Evolutionary conservation across 1,284 basidiomycete species (phyloP), one percentile per base, ranked within the genome.

Genomic region (Apiotrichum siamense): DNA sequence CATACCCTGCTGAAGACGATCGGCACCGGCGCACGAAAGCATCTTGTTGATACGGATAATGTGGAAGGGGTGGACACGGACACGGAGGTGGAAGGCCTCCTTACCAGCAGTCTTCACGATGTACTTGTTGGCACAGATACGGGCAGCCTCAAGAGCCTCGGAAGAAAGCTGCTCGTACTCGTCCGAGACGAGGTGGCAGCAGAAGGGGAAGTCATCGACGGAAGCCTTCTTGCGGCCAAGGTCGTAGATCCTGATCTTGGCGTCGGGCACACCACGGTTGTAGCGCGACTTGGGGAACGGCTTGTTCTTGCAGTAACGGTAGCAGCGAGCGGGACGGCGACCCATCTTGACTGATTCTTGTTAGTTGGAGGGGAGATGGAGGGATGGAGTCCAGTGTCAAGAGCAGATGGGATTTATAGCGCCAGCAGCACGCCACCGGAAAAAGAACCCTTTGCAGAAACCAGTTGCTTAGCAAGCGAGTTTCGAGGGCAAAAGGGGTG

Each of bases 31-130:
- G 76, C 94, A 97, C 57, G 87, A 90, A 81, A 97, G 89, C 89
- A 97, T 97, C 86, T 98, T 98, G 88, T 98, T 97, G 86, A 97
- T 97, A 65, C 94, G 88, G 77, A 98, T 79, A 65, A 97, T 90
- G 77, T 97, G 94, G 90, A 88, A 97, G 57, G 94, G 94, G 80
- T 98, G 94, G 52, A 91, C 91, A 61, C 93, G 88, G 65, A 98
- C 91, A 69, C 94, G 85, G 75, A 97, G 76, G 77, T 98, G 94
- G 92, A 98, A 97, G 20, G 93, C 89, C 72, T 98, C 94, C 80
- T 97, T 97, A 73, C 94, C 94, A 47, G 88, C 85, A 23, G 88
- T 92, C 85, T 97, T 97, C 72, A 91, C 94, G 64, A 97, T 87
- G 77, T 97, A 97, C 80, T 97, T 97, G 88, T 97, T 97, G 77